These are phyloP conservation scores for Oemleria cerasiformis DNA, from an alignment of 306 rosid genomes.

Conservation along the genomic window DNA sequence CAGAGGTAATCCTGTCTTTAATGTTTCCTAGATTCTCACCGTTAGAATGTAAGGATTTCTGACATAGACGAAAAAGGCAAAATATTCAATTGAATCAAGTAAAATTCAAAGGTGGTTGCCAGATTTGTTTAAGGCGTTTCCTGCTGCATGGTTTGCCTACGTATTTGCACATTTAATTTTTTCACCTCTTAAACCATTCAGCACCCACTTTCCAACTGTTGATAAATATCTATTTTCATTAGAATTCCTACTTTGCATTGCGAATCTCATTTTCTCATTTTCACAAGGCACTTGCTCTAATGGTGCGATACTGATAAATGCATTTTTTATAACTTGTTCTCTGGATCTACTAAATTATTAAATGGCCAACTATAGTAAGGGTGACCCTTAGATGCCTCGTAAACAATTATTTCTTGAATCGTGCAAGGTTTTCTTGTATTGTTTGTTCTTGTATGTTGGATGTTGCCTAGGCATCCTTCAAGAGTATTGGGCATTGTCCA, in stretches of 20 bases:
- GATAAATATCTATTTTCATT: background rate
- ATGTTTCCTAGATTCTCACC: background rate
- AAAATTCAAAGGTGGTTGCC: background rate
- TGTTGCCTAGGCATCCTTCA: background rate
- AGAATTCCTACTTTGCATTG: background rate
- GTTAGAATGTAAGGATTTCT: background rate
- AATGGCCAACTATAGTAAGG: background rate
- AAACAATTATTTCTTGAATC: background rate
- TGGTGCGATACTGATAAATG: no score
- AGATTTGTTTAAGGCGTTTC: background rate
- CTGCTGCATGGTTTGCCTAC: background rate
- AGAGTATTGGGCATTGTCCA: background rate
- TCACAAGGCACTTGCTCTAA: background rate
- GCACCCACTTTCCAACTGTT: background rate
- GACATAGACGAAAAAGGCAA: background rate
- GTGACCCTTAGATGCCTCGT: background rate
- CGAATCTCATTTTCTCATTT: background rate
- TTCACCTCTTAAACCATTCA: slow-evolving; percentile 2
- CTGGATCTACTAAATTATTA: background rate
- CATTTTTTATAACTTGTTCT: background rate
- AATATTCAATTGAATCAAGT: background rate
- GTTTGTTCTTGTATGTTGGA: no score
- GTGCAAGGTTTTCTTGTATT: background rate
- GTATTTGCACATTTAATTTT: background rate
- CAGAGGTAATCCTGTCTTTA: background rate